phyloP scores from a whole-genome alignment of 2,329 filamentous ascomycete species.

The Pseudopyrenochaeta lycopersici region DNA sequence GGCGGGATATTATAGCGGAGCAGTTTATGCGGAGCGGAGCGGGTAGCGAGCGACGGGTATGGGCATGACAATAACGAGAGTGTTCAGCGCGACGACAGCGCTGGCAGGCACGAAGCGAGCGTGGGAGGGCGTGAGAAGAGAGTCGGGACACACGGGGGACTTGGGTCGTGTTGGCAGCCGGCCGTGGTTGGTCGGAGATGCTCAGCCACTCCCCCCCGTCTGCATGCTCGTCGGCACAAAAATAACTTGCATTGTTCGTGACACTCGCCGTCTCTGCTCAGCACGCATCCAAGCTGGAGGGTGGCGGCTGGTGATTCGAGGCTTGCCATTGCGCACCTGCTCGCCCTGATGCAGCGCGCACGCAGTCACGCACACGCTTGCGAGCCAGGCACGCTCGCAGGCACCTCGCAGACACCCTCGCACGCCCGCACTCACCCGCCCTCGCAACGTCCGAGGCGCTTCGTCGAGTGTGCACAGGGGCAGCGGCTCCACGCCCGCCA shows the following conservation, averaged over 20 bases:
- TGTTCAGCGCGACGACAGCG: slow-evolving; percentile 16
- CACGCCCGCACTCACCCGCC: slow-evolving; percentile 10
- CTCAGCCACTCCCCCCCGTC: slow-evolving; percentile 28
- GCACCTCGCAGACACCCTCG: background rate
- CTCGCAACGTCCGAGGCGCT: slow-evolving; percentile 11
- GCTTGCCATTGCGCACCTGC: slow-evolving; percentile 8
- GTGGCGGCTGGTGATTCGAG: slow-evolving; percentile 12
- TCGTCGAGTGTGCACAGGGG: slow-evolving; percentile 18
- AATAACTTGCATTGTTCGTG: slow-evolving; percentile 37
- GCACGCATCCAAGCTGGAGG: slow-evolving; percentile 8
- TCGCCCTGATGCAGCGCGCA: slow-evolving; percentile 14
- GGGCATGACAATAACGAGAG: slow-evolving; percentile 19
- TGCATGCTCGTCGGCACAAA: slow-evolving; percentile 32
- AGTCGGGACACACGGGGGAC: slow-evolving; percentile 3
- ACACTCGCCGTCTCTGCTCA: slow-evolving; percentile 30
- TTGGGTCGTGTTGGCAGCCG: slow-evolving; percentile 1
- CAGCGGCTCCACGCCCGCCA: slow-evolving; percentile 14
- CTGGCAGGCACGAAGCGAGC: slow-evolving; percentile 10
- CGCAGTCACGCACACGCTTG: slow-evolving; percentile 16
- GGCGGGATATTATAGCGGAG: background rate
- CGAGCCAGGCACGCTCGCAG: background rate
- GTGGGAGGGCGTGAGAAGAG: slow-evolving; percentile 7
- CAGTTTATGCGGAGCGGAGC: slow-evolving; percentile 6
- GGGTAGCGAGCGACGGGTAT: slow-evolving; percentile 16
- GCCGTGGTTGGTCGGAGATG: slow-evolving; percentile 8